A percentile compares a stretch with the other conserved stretches of the same genome.
Conservation (phyloP, 371 early-diverging fungal species). For the Mortierella sp. region DNA sequence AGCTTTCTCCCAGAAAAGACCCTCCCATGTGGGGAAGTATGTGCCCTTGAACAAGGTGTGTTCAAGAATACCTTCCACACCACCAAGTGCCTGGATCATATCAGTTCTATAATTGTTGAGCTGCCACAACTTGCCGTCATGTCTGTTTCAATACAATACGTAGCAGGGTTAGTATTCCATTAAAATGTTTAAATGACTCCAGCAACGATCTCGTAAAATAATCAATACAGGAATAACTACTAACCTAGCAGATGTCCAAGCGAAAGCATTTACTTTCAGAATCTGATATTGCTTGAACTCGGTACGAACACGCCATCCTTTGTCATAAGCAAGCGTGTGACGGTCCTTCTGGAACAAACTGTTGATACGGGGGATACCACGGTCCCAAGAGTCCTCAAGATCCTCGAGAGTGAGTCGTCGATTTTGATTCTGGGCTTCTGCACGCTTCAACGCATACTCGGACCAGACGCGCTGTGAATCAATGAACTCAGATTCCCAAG, state of each 20-base stretch:
- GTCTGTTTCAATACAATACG: constrained; percentile 61
- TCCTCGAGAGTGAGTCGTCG: constrained; percentile 96
- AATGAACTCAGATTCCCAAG: constrained; percentile 98
- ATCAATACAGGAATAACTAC: neutral
- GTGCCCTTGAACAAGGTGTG: constrained; percentile 99
- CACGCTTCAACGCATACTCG: constrained; percentile 97
- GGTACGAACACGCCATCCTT: constrained; percentile 98
- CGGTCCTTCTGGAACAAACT: constrained; percentile 97
- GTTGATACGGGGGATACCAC: constrained; percentile 99
- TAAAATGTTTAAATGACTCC: neutral
- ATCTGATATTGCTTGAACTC: constrained; percentile 98
- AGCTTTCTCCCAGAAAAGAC: constrained; percentile 98
- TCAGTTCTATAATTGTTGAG: constrained; percentile 98
- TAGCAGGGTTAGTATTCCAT: neutral
- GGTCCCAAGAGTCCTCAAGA: constrained; percentile 98
- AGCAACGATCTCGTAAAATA: neutral
- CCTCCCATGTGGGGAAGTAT: constrained; percentile 97
- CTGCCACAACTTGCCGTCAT: constrained; percentile 98
- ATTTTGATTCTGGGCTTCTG: constrained; percentile 97
- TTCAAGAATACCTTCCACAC: constrained; percentile 98
- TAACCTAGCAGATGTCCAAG: constrained; percentile 85
- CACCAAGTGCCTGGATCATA: constrained; percentile 98
- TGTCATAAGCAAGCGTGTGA: constrained; percentile 98
- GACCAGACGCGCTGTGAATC: constrained; percentile 99
- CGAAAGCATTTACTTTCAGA: constrained; percentile 96